phyloP scores from a whole-genome alignment of 164 flowering plant genomes.

The Vitis cinerea region DNA sequence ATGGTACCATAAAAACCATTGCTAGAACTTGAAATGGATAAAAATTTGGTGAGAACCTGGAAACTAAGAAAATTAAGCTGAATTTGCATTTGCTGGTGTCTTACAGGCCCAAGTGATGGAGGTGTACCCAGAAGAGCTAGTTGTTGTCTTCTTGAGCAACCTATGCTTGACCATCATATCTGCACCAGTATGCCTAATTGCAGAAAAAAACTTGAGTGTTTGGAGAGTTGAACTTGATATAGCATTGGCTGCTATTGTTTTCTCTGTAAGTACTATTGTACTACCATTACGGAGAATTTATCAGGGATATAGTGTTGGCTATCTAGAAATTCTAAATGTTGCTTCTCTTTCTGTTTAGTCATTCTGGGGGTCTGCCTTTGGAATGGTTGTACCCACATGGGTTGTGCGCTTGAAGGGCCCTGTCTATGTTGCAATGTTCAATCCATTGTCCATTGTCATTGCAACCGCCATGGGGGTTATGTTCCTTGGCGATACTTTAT shows the following conservation, averaged over 20 bases:
- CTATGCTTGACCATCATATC: slow-evolving; percentile 1
- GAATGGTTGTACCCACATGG: slow-evolving; percentile 37
- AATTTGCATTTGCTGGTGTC: not conserved
- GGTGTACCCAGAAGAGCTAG: slow-evolving; percentile 17
- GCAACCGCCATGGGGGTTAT: slow-evolving; percentile 48
- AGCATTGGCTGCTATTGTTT: slow-evolving; percentile 10
- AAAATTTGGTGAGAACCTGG: too few relatives aligned
- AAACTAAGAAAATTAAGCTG: too few relatives aligned
- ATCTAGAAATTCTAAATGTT: too few relatives aligned
- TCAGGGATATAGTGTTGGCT: too few relatives aligned
- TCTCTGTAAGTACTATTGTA: slow-evolving; percentile 14
- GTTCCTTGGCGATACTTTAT: slow-evolving; percentile 45
- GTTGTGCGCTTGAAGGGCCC: slow-evolving; percentile 48
- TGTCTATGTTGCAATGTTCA: slow-evolving; percentile 48
- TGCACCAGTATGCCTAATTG: slow-evolving; percentile 5
- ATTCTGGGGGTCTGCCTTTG: slow-evolving; percentile 29
- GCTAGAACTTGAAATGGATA: not conserved
- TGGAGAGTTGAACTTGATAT: slow-evolving; percentile 17
- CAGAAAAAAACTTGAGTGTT: slow-evolving; percentile 12
- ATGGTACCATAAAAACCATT: not conserved
- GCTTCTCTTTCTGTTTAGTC: slow-evolving; percentile 26
- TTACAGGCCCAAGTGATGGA: slow-evolving; percentile 14
- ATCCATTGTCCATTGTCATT: slow-evolving; percentile 51
- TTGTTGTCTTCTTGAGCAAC: slow-evolving; percentile 5
- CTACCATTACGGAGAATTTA: too few relatives aligned